These are phyloP conservation scores for Kuraishia hungarica DNA, from an alignment of 805 yeast genomes.

Conservation along the genomic window DNA sequence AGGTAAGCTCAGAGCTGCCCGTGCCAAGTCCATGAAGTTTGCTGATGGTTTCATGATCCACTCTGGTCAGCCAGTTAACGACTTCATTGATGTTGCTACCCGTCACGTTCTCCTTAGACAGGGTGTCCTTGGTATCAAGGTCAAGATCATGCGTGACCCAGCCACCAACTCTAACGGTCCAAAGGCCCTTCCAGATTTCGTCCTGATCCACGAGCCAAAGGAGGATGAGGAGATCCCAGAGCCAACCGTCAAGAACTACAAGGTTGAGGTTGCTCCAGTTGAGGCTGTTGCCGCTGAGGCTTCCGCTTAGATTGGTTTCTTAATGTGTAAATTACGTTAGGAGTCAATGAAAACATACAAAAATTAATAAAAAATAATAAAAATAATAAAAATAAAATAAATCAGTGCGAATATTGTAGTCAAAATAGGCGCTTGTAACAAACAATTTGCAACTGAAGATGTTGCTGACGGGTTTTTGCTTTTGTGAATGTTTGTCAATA, in stretches of 20 bases:
- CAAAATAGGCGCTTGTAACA: not conserved
- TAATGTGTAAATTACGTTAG: not conserved
- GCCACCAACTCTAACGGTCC: conserved; percentile 79
- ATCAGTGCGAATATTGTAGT: not conserved
- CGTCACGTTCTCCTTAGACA: conserved; percentile 99
- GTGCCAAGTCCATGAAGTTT: conserved; percentile 99
- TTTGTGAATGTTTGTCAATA: too few relatives aligned
- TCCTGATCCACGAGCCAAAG: conserved; percentile 88
- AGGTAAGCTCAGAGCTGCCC: conserved; percentile 99
- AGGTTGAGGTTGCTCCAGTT: conserved; percentile 29
- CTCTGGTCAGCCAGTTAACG: conserved; percentile 99
- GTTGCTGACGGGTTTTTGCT: too few relatives aligned
- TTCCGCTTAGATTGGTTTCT: not conserved
- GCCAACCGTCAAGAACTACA: conserved; percentile 79
- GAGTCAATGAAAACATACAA: not conserved
- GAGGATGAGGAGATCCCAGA: conserved; percentile 77
- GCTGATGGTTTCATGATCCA: conserved; percentile 99
- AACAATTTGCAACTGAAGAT: too few relatives aligned
- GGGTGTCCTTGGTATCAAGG: conserved; percentile 99
- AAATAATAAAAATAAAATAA: not conserved
- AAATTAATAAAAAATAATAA: not conserved
- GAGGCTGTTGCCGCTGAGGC: conserved; percentile 22
- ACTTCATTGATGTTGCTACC: conserved; percentile 97
- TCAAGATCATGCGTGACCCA: conserved; percentile 99
- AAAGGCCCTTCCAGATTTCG: conserved; percentile 91